Conservation (phyloP, 768 basidiomycete genomes). For the Rubroboletus satanas region DNA sequence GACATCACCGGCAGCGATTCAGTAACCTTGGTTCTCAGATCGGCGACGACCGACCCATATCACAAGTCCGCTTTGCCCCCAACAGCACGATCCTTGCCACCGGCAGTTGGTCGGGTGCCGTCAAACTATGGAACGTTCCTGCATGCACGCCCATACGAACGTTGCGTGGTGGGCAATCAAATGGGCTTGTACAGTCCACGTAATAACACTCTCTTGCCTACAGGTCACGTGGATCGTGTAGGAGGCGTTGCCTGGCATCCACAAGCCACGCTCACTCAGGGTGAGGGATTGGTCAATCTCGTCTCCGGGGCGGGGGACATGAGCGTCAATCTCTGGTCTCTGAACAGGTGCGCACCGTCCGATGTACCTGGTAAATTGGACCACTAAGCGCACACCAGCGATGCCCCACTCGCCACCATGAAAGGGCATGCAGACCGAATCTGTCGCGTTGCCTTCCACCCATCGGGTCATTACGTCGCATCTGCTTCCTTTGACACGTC, state of each 20-base stretch:
- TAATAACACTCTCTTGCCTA: constrained; percentile 6
- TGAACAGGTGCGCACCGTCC: constrained; percentile 57
- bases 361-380: background rate
- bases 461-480: constrained; percentile 89
- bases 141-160: constrained; percentile 76
- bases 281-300: constrained; percentile 67
- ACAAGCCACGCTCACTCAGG: constrained; percentile 72
- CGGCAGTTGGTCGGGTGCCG: constrained; percentile 93
- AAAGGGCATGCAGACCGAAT: constrained; percentile 89
- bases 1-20: constrained; percentile 57
- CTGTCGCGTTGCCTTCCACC: constrained; percentile 94
- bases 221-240: constrained; percentile 86
- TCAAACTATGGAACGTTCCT: constrained; percentile 95
- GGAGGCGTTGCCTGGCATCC: constrained; percentile 99
- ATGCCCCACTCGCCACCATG: constrained; percentile 79
- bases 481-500: constrained; percentile 97
- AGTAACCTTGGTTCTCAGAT: constrained; percentile 95
- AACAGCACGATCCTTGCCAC: constrained; percentile 86
- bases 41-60: constrained; percentile 92
- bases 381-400: constrained; percentile 43
- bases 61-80: constrained; percentile 92
- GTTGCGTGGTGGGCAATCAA: constrained; percentile 56
- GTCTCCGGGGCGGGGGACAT: constrained; percentile 90
- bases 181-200: background rate
- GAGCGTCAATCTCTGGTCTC: constrained; percentile 83